These are phyloP conservation scores for Daldinia eschscholtzii DNA, from an alignment of 2,329 filamentous ascomycete species.

Conservation along the genomic window DNA sequence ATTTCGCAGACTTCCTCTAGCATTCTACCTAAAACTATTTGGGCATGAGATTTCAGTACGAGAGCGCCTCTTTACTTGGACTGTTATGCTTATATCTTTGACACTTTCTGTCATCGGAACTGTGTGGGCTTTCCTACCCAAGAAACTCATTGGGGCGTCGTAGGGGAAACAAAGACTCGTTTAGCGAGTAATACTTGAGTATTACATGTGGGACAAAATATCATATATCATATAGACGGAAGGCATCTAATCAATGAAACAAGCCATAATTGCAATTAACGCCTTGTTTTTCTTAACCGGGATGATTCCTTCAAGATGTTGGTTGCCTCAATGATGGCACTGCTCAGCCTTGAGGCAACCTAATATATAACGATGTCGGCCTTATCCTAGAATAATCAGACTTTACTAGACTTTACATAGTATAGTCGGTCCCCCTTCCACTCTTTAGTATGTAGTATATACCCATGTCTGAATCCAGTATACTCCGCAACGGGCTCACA, in stretches of 20 bases:
- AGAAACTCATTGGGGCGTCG: conserved; percentile 72
- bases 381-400: background rate
- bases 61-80: conserved; percentile 77
- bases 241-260: background rate
- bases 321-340: background rate
- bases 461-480: background rate
- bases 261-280: background rate
- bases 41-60: conserved; percentile 72
- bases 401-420: background rate
- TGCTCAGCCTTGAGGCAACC: background rate
- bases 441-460: background rate
- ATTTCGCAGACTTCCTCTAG: conserved; percentile 74
- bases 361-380: background rate
- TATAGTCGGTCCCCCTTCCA: background rate
- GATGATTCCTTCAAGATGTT: background rate
- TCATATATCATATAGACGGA: no score
- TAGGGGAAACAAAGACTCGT: background rate
- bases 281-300: background rate
- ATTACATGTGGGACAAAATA: background rate
- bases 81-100: conserved; percentile 76
- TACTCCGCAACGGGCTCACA: background rate
- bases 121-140: conserved; percentile 88
- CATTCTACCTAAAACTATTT: conserved; percentile 93
- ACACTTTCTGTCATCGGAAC: conserved; percentile 82
- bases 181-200: background rate